Base-by-base conservation (phyloP, 305 asterid species). In the Vinca major region DNA sequence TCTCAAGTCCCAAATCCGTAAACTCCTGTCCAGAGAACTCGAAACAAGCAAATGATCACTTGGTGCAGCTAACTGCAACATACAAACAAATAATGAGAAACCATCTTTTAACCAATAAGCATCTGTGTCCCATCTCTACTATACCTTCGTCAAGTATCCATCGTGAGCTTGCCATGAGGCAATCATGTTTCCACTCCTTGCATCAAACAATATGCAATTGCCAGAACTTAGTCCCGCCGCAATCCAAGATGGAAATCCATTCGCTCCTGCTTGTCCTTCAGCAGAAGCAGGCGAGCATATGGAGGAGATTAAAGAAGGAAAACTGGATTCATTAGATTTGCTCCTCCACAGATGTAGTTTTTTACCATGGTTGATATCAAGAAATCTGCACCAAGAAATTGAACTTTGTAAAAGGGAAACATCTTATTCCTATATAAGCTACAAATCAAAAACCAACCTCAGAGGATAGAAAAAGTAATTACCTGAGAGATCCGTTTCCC, bases 81-180 rank as follows among this genome's bases (percentile, higher is more conserved):
- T 74, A 55, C 57, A 68, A 75, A 77, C 40, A 50, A 66, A 48
- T 50, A 65, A 72, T 44, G 77, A 43, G 63, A 77, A 70, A 52
- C 39, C 57, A 62, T 66, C 56, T 62, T 47, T 73, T 37, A 55
- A 19, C 72, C 39, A 48, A 68, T 41, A 70, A 57, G 53, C 69
- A 39, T 73, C 75, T 62, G 63, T 58, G 41, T 60, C 55, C 20
- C 14, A 20, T 60, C 41, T 36, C 64, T 68, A 70, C 47, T 44
- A 71, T 91, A 93, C 99, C 97, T 93, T 86, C 66, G 97, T 93
- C 80, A 93, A 88, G 73, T 84, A 93, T 75, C 97, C 97, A 83
- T 93, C 97, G 83, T 93, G 97, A 74, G 96, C 99, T 81, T 91
- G 96, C 99, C 99, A 91, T 52, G 93, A 84, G 37, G 95, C 74